Percentiles rank a stretch among this genome's conserved stretches.
These are phyloP conservation scores for Scenedesmus sp. DNA, from an alignment of 163 green algal species.

Conservation along the genomic window DNA sequence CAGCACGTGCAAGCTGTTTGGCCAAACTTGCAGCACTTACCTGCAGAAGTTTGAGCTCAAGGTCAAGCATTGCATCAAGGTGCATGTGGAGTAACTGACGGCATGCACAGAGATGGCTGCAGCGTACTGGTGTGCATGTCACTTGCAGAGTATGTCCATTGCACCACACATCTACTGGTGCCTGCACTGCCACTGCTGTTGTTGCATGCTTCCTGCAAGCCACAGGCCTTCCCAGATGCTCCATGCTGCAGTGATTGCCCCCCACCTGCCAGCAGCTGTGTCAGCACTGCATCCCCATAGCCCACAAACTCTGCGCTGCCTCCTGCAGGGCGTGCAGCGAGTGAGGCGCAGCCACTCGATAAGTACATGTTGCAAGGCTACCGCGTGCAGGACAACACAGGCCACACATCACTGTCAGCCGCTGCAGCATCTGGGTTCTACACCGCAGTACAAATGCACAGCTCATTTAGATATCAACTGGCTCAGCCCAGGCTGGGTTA, in stretches of 20 bases:
- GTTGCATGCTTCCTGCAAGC: no score
- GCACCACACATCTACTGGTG: neutral
- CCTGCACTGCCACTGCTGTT: neutral
- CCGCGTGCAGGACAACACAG: neutral
- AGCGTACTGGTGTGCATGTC: no score
- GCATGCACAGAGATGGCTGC: no score
- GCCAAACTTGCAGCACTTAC: neutral
- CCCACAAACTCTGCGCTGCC: constrained; percentile 60
- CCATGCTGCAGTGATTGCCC: neutral
- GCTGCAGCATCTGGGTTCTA: neutral
- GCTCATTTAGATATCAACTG: no score
- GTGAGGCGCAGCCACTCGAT: no score
- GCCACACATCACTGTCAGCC: neutral
- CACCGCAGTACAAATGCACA: no score
- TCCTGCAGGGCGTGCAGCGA: constrained; percentile 16
- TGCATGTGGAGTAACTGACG: no score
- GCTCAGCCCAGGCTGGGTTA: no score
- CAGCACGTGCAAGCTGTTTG: no score
- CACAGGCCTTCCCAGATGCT: neutral
- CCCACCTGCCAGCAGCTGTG: constrained; percentile 72
- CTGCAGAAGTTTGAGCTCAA: neutral
- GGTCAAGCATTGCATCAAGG: neutral
- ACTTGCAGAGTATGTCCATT: no score
- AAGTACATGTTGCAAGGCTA: no score
- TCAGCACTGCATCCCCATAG: constrained; percentile 69